Base-by-base conservation (phyloP, 129 eudicot species). In the Rutidosis leptorrhynchoides region DNA sequence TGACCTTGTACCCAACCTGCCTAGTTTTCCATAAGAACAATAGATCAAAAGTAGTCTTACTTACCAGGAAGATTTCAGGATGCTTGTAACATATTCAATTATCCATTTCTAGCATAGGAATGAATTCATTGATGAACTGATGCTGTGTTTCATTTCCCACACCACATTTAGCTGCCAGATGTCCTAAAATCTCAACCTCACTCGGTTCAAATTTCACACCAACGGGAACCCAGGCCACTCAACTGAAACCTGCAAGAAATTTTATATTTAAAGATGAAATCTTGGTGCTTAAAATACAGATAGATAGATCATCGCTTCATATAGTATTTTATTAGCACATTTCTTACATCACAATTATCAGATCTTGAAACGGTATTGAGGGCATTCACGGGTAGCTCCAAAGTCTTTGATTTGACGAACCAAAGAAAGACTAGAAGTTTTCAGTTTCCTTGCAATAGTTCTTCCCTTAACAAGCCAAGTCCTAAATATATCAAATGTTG, bases 141-240 rank as follows among this genome's bases (percentile, higher is more conserved):
- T 93, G 95, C 4, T 89, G 95, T 49, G 46, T 28, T 71, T 65
- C 59, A 43, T 80, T 63, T 37, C 84, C 90, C 20, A 68, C 58
- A 2, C 95, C 88, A 58, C 88, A 79, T 68, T 89, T 93, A 11
- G 86, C 84, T 11, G 92, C 95, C 24, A 93, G 79, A 81, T 89
- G 99, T 37, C 79, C 95, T 37, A 93, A 62, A 28, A 93, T 80
- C 79, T 93, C 90, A 15, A 45, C 46, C 78, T 93, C 99, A 67
- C 95, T 79, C 27, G 99, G 99, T 46, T 89, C 96, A 68, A 89
- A 93, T 72, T 89, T 93, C 22, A 93, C 96, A 65, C 99, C 99
- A 74, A 74, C 57, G 10, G 96, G 99, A 93, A 71, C 48, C 99
- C 96, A 33, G 96, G 96, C 96, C 99, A 93, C 46, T 87, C 86